Evolutionary conservation across 768 basidiomycete species (phyloP).

Genomic region (Nidularia sp.): DNA sequence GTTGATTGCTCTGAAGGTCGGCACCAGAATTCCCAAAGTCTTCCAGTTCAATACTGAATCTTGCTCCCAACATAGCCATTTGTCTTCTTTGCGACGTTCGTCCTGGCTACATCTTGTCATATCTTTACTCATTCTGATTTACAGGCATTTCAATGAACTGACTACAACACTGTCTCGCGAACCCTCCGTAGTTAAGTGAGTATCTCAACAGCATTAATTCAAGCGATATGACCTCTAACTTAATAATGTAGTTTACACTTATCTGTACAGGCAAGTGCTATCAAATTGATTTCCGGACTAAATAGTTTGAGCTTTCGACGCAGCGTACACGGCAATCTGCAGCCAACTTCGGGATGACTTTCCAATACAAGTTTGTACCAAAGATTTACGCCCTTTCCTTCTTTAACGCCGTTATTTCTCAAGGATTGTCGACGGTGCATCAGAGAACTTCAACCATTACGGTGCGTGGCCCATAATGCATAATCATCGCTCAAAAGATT

Average conservation of each 20-base stretch:
- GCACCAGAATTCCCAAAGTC: slow-evolving; percentile 9
- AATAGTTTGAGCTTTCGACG: neutral
- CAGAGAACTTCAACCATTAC: slow-evolving; percentile 65
- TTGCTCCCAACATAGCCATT: slow-evolving; percentile 49
- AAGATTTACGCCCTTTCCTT: neutral
- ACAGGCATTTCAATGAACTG: slow-evolving; percentile 79
- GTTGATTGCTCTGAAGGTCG: slow-evolving; percentile 68
- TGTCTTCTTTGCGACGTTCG: slow-evolving; percentile 88
- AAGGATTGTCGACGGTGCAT: slow-evolving; percentile 73
- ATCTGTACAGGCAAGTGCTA: slow-evolving; percentile 58
- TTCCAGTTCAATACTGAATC: neutral
- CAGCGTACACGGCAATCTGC: slow-evolving; percentile 53
- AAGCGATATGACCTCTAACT: too few species aligned
- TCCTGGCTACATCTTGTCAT: neutral
- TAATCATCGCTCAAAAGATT: too few species aligned
- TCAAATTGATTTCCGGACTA: neutral
- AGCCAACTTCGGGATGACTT: slow-evolving; percentile 63
- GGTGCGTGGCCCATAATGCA: slow-evolving; percentile 33
- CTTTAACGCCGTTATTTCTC: neutral
- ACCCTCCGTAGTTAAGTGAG: slow-evolving; percentile 79
- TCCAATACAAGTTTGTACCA: slow-evolving; percentile 66
- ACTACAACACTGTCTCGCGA: slow-evolving; percentile 69
- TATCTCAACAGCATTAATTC: too few species aligned
- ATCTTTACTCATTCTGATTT: slow-evolving; percentile 3
- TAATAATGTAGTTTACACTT: slow-evolving; percentile 62